phyloP scores from a whole-genome alignment of 176 grass and related monocot genomes.

The Oryza australiensis region DNA sequence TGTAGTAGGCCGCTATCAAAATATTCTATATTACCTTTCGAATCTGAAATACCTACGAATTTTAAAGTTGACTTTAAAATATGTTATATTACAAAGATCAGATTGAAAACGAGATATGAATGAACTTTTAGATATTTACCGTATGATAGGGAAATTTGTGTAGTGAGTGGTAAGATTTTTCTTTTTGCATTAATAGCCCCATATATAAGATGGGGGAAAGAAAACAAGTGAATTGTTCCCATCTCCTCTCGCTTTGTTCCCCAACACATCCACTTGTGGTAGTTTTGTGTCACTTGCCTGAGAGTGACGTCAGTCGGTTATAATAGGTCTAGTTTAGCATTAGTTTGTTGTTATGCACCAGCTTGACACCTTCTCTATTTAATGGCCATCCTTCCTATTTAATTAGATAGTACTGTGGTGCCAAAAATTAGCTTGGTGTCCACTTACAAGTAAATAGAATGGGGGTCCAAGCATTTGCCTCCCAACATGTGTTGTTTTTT shows the following conservation, averaged over 20 bases:
- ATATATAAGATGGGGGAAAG: background rate
- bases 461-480: slow-evolving; percentile 18
- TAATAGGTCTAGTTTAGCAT: background rate
- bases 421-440: slow-evolving; percentile 29
- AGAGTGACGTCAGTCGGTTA: background rate
- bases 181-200: background rate
- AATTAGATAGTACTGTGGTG: background rate
- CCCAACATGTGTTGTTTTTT: background rate
- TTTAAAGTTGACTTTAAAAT: background rate
- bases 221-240: background rate
- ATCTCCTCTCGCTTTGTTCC: too few species aligned
- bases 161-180: too few species aligned
- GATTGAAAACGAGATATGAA: background rate
- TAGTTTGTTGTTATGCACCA: background rate
- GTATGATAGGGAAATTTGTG: background rate
- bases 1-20: background rate
- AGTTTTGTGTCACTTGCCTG: background rate
- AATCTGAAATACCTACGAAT: background rate
- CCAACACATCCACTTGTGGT: background rate
- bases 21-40: background rate
- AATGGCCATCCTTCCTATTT: background rate
- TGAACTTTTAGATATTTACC: background rate
- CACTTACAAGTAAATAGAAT: slow-evolving; percentile 26
- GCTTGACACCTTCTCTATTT: background rate
- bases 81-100: background rate